Conservation (phyloP, 2,329 filamentous ascomycete genomes). For the Fusarium illudens region DNA sequence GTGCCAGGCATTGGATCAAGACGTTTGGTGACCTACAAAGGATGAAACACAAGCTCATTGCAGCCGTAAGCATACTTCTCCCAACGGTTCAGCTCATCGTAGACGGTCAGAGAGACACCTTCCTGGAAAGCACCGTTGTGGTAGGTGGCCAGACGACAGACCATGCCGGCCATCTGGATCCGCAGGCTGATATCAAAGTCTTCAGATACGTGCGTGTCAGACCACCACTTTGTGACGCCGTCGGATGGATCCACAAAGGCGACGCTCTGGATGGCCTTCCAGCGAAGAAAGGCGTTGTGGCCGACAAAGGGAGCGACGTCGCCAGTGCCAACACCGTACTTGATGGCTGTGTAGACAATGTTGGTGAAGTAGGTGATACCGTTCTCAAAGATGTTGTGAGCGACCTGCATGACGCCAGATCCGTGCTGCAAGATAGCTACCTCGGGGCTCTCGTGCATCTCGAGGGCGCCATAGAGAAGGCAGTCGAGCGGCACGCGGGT, state of each 20-base stretch:
- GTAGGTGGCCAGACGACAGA: constrained; percentile 74
- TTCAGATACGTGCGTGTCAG: constrained; percentile 78
- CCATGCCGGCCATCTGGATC: constrained; percentile 73
- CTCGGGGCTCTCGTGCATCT: constrained; percentile 75
- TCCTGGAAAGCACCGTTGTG: constrained; percentile 76
- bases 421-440: constrained; percentile 77
- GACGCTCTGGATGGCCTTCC: constrained; percentile 53
- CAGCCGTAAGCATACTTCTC: constrained; percentile 78
- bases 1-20: neutral
- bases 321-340: constrained; percentile 74
- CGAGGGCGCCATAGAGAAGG: constrained; percentile 72
- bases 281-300: constrained; percentile 79
- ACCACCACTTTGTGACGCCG: constrained; percentile 75
- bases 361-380: constrained; percentile 81
- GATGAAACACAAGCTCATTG: constrained; percentile 76
- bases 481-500: constrained; percentile 71
- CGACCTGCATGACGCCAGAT: constrained; percentile 81
- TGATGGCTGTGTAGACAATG: constrained; percentile 77
- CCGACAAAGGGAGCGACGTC: constrained; percentile 80
- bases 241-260: constrained; percentile 43
- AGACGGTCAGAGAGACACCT: constrained; percentile 76
- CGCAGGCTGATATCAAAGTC: constrained; percentile 81
- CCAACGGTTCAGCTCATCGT: constrained; percentile 76
- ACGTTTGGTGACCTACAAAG: constrained; percentile 53
- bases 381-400: constrained; percentile 76